Evolutionary conservation across 805 yeast species (phyloP), one percentile per base, ranked within the genome.

Genomic region (Lipomyces starkeyi): DNA sequence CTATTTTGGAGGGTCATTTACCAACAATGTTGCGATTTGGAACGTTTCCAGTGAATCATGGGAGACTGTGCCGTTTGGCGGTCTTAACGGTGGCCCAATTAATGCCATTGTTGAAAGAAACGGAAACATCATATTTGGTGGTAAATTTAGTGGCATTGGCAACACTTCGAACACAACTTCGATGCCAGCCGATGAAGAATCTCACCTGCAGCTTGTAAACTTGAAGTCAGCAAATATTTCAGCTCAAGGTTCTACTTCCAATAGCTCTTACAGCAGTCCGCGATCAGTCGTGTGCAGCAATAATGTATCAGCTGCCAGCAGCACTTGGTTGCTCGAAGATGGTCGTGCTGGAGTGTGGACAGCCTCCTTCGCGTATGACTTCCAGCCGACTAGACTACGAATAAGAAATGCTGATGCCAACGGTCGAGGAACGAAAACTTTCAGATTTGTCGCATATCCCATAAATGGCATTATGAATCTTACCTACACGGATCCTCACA

Each of bases 381-480:
- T 88, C 35, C 77, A 80, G 3, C 96, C 98, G 1, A 84, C 94
- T 0, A 90, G 90, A 72, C 81, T 91, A 14, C 81, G 97, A 63
- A 75, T 95, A 3, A 90, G 86, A 76, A 87, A 91, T 70, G 65
- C 75, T 3, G 79, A 81, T 9, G 81, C 80, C 49, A 78, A 81
- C 35, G 82, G 83, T 62, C 86, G 88, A 14, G 80, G 81, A 2
- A 76, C 81, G 2, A 82, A 88, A 60, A 67, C 83, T 7, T 95
- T 93, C 77, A 84, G 97, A 74, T 80, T 95, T 6, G 80, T 89
- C 53, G 88, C 97, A 0, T 79, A 84, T 63, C 98, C 98, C 0
- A 84, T 93, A 13, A 85, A 88, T 72, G 91, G 98, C 71, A 94
- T 94, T 69, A 91, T 95, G 97, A 95, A 95, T 77, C 78, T 95